Percentiles rank a stretch among this genome's conserved stretches.
phyloP scores from a whole-genome alignment of 805 yeast genomes.

The Saturnispora gosingensis region DNA sequence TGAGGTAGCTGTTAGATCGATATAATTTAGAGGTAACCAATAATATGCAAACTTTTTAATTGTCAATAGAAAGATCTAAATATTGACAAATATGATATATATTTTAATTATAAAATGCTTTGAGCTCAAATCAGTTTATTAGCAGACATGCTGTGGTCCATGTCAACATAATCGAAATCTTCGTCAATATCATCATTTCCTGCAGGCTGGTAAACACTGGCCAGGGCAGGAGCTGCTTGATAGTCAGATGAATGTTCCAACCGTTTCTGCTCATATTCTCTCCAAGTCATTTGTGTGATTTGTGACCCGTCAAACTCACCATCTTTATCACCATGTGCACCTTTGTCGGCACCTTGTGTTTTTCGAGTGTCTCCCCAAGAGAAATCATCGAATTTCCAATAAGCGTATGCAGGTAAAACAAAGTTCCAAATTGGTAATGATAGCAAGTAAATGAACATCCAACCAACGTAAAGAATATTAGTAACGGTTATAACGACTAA shows the following conservation, averaged over 20 bases:
- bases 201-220: slow-evolving; percentile 22
- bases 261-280: slow-evolving; percentile 76
- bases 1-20: neutral
- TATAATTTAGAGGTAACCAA: neutral
- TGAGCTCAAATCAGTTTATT: neutral
- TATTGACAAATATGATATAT: neutral
- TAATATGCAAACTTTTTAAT: neutral
- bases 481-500: slow-evolving; percentile 76
- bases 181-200: slow-evolving; percentile 10
- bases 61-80: neutral
- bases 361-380: slow-evolving; percentile 94
- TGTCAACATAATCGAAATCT: slow-evolving; percentile 11
- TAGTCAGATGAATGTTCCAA: slow-evolving; percentile 12
- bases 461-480: slow-evolving; percentile 57
- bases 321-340: slow-evolving; percentile 55
- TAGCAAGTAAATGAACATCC: slow-evolving; percentile 68
- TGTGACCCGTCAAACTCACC: slow-evolving; percentile 90
- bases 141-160: slow-evolving; percentile 7
- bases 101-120: neutral
- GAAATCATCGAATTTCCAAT: slow-evolving; percentile 93
- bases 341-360: slow-evolving; percentile 61
- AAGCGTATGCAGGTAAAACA: slow-evolving; percentile 76
- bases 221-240: slow-evolving; percentile 14
- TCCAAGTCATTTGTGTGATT: slow-evolving; percentile 90
- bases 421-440: slow-evolving; percentile 95